These are phyloP conservation scores for maize (Zea mays) DNA, from an alignment of 176 grass and related monocot genomes.

Conservation along the genomic window Zm-B73-REFERENCE-NAM-5.0 NC_050105.1:110665001-110665500, in stretches of 20 bases:
- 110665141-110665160: slow-evolving; percentile 86
- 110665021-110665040: slow-evolving; percentile 9
- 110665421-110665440: slow-evolving; percentile 64
- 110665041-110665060: slow-evolving; percentile 40
- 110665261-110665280: no score
- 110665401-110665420: slow-evolving; percentile 59
- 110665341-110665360: slow-evolving; percentile 95
- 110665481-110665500: not conserved
- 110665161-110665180: slow-evolving; percentile 86
- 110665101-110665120: slow-evolving; percentile 47
- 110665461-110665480: not conserved
- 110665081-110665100: slow-evolving; percentile 4
- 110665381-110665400: slow-evolving; percentile 71
- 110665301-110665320: no score
- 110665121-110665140: slow-evolving; percentile 40
- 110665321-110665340: no score
- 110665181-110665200: slow-evolving; percentile 91
- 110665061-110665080: slow-evolving; percentile 20
- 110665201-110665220: slow-evolving; percentile 84
- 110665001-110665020: not conserved
- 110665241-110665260: not conserved
- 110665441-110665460: slow-evolving; percentile 34
- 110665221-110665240: slow-evolving; percentile 96
- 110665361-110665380: slow-evolving; percentile 86
- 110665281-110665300: no score